Base-by-base conservation (phyloP, 2,329 filamentous ascomycete species). In the Pyrenophora graminea region DNA sequence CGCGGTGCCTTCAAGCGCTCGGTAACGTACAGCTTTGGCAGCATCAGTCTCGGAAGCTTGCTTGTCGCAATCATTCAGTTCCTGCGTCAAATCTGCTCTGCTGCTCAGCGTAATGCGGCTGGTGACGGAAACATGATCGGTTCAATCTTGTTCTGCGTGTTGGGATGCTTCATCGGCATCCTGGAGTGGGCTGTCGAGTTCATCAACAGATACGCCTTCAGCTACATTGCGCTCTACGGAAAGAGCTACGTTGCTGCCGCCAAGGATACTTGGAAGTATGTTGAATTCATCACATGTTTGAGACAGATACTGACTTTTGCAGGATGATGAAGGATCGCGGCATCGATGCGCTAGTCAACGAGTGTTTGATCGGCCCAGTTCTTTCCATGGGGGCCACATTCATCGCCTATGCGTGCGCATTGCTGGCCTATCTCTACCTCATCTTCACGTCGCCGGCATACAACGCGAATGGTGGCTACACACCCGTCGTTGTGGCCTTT, bases 121-220 rank as follows among this genome's bases (percentile, higher is more conserved):
- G 76, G 79, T 0, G 76, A 87, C 6, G 90, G 90, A 1, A 90
- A 93, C 60, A 79, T 91, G 10, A 48, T 91, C 1, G 85, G 81
- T 1, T 74, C 75, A 34, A 83, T 89, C 45, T 67, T 89, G 23
- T 90, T 90, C 70, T 95, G 90, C 71, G 71, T 91, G 41, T 74
- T 96, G 1, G 83, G 86, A 10, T 96, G 90, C 70, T 68, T 97
- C 39, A 86, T 97, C 49, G 77, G 82, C 2, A 67, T 96, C 2
- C 76, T 97, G 2, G 85, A 96, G 61, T 97, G 93, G 91, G 87
- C 87, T 0, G 85, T 94, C 1, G 81, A 91, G 58, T 94, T 96
- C 66, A 80, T 96, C 75, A 97, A 97, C 75, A 85, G 91, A 62
- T 96, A 95, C 62, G 91, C 91, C 1, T 96, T 95, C 74, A 91